Evolutionary conservation across 192 early-diverging fungal genomes (phyloP).

Genomic region (Coemansia sp.): DNA sequence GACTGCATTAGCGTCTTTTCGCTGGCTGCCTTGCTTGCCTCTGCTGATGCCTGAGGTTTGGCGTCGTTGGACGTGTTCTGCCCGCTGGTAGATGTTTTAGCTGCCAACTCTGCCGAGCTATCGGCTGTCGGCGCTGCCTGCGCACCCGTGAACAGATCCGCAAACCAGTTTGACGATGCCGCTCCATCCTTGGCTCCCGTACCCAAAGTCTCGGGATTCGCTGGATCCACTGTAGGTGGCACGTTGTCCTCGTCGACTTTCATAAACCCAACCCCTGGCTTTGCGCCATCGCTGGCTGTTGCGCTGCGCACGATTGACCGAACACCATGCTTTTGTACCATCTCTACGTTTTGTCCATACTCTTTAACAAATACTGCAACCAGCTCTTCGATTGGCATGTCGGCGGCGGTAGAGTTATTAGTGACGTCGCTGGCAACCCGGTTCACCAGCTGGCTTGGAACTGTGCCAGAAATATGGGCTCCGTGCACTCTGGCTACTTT

Average conservation of each 20-base stretch:
- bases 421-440: constrained; percentile 14
- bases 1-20: constrained; percentile 53
- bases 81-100: background rate
- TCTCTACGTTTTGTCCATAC: constrained; percentile 42
- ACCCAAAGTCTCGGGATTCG: background rate
- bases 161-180: constrained; percentile 25
- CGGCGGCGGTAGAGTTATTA: constrained; percentile 16
- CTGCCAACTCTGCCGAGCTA: background rate
- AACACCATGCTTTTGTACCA: constrained; percentile 22
- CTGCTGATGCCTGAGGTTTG: background rate
- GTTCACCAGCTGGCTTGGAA: constrained; percentile 38
- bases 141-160: constrained; percentile 27
- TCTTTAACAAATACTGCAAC: constrained; percentile 47
- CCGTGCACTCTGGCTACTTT: constrained; percentile 34
- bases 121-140: constrained; percentile 6
- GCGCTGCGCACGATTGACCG: constrained; percentile 26
- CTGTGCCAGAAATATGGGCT: constrained; percentile 39
- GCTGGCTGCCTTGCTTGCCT: constrained; percentile 8
- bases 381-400: constrained; percentile 44
- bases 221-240: constrained; percentile 4
- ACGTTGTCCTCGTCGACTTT: constrained; percentile 41
- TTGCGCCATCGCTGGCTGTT: constrained; percentile 7
- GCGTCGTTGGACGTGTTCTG: background rate
- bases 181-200: constrained; percentile 2
- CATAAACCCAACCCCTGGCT: constrained; percentile 27